These are phyloP conservation scores for Lizanozyma gosingica DNA, from an alignment of 1,139 yeast species.

Conservation along the genomic window DNA sequence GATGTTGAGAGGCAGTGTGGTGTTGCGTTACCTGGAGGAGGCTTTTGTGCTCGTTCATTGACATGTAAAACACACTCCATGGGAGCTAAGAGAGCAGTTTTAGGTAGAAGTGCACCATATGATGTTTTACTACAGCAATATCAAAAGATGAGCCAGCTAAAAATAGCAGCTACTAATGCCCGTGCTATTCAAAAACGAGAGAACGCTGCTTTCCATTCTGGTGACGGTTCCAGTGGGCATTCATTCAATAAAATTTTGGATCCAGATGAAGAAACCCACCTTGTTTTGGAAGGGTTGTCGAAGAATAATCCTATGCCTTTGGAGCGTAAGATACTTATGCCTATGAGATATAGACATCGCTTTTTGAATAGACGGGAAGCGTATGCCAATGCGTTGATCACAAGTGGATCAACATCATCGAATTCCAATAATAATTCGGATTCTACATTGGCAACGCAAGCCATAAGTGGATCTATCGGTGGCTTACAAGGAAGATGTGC, in stretches of 20 bases:
- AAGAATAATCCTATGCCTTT: conserved; percentile 75
- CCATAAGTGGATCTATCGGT: conserved; percentile 51
- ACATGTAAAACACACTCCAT: conserved; percentile 97
- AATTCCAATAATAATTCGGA: conserved; percentile 17
- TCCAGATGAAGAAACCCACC: conserved; percentile 92
- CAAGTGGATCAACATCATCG: conserved; percentile 19
- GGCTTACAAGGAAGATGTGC: conserved; percentile 74
- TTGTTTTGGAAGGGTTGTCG: conserved; percentile 86
- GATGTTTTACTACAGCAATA: conserved; percentile 82
- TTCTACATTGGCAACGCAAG: conserved; percentile 41
- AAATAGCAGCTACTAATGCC: conserved; percentile 74
- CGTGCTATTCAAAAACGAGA: conserved; percentile 47
- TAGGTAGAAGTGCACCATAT: conserved; percentile 87
- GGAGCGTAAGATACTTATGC: conserved; percentile 65
- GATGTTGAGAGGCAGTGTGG: conserved; percentile 97
- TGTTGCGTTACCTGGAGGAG: conserved; percentile 86
- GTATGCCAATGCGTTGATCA: conserved; percentile 56
- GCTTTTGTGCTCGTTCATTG: conserved; percentile 86
- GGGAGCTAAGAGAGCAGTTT: conserved; percentile 96
- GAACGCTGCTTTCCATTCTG: conserved; percentile 33
- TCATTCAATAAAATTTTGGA: conserved; percentile 24
- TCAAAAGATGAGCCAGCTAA: conserved; percentile 88
- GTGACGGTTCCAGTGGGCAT: conserved; percentile 12
- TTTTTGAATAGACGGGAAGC: conserved; percentile 78
- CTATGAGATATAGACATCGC: conserved; percentile 60